phyloP scores from a whole-genome alignment of 495 filamentous ascomycete species.

The Thozetella sp. region DNA sequence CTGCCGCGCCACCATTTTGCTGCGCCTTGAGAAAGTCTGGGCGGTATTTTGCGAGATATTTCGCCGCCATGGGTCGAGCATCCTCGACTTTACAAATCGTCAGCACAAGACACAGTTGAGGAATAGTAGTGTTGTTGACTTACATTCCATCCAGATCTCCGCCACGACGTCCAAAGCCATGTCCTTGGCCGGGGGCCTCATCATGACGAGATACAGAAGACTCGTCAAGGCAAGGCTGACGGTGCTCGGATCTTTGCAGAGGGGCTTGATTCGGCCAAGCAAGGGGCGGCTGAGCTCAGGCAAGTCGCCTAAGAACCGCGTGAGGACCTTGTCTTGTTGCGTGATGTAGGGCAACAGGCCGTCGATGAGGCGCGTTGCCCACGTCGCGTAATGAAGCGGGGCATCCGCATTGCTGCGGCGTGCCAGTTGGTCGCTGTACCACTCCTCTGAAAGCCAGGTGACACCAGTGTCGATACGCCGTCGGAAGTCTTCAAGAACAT shows the following conservation, averaged over 20 bases:
- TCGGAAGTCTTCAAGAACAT: constrained; percentile 89
- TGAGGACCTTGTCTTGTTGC: constrained; percentile 81
- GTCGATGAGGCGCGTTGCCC: constrained; percentile 79
- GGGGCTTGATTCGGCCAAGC: constrained; percentile 71
- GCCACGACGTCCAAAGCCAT: constrained; percentile 81
- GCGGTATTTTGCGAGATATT: constrained; percentile 55
- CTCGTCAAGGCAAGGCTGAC: constrained; percentile 49
- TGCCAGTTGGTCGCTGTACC: constrained; percentile 86
- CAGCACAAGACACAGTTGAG: background rate
- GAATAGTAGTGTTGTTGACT: constrained; percentile 23
- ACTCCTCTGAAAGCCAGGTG: constrained; percentile 94
- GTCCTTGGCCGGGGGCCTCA: constrained; percentile 80
- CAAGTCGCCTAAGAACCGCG: constrained; percentile 89
- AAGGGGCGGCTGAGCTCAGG: constrained; percentile 74
- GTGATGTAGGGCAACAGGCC: constrained; percentile 88
- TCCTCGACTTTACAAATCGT: constrained; percentile 37
- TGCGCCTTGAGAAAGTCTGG: constrained; percentile 49
- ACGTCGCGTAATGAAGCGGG: constrained; percentile 73
- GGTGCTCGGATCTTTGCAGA: constrained; percentile 86
- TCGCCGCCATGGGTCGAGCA: constrained; percentile 51
- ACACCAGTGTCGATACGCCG: constrained; percentile 83
- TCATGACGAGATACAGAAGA: constrained; percentile 75
- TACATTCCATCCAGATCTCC: constrained; percentile 83
- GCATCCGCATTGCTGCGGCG: constrained; percentile 33
- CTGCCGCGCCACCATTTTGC: constrained; percentile 8